Evolutionary conservation across 192 early-diverging fungal species (phyloP).

Genomic region (Piromyces finnis): DNA sequence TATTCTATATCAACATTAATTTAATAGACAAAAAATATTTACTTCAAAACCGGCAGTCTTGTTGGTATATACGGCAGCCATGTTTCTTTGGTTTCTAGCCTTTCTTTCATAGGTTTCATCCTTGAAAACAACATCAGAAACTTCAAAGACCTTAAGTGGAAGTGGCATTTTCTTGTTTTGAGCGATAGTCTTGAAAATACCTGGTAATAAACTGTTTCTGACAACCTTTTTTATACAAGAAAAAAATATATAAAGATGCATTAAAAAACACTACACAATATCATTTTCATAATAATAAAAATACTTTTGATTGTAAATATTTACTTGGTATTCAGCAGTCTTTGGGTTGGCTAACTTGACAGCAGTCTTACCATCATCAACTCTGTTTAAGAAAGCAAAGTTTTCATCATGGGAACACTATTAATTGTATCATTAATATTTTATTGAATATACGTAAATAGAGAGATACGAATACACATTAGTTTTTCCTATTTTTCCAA

Average conservation of each 20-base stretch:
- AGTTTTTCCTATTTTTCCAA: too few species aligned
- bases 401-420: constrained; percentile 97
- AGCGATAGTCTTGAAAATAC: constrained; percentile 80
- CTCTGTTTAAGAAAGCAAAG: constrained; percentile 67
- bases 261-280: too few species aligned
- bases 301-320: too few species aligned
- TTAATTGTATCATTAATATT: neutral
- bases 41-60: constrained; percentile 72
- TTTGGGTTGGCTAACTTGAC: constrained; percentile 84
- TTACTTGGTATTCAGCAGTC: constrained; percentile 57
- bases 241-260: neutral
- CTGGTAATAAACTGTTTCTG: constrained; percentile 78
- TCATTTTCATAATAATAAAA: too few species aligned
- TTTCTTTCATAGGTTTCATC: constrained; percentile 60
- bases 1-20: too few species aligned
- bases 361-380: constrained; percentile 59
- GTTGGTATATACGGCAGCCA: constrained; percentile 68
- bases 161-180: constrained; percentile 61
- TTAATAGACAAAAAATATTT: neutral
- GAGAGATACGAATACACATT: too few species aligned
- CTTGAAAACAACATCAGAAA: constrained; percentile 83
- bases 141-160: constrained; percentile 90
- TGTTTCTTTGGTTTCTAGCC: constrained; percentile 74
- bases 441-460: too few species aligned
- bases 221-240: constrained; percentile 68